Conservation (phyloP, 2,329 filamentous ascomycete genomes). For the Colletotrichum shisoi region DNA sequence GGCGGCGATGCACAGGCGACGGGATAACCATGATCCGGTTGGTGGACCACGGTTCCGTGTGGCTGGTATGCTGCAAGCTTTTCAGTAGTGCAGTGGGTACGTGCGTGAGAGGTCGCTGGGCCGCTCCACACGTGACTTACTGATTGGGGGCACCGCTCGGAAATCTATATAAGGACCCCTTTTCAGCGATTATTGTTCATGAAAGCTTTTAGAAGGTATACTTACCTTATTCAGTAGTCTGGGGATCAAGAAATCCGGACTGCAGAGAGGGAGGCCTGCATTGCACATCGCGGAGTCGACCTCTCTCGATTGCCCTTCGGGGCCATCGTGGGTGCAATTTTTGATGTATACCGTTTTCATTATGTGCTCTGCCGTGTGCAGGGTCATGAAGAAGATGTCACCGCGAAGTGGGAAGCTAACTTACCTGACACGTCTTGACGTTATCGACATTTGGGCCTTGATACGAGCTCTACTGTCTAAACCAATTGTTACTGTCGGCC, state of each 20-base stretch:
- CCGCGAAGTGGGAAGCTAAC: too few relatives aligned
- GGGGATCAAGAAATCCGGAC: slow-evolving; percentile 55
- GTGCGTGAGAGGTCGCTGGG: not conserved
- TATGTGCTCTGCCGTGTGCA: slow-evolving; percentile 22
- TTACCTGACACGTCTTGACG: too few relatives aligned
- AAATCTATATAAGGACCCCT: slow-evolving; percentile 15
- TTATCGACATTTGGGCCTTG: too few relatives aligned
- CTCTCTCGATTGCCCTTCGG: slow-evolving; percentile 38
- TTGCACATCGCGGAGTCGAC: slow-evolving; percentile 54
- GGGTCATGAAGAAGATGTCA: slow-evolving; percentile 30
- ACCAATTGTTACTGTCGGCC: too few relatives aligned
- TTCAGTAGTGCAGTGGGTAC: not conserved
- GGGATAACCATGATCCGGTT: slow-evolving; percentile 28
- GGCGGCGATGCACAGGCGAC: slow-evolving; percentile 30
- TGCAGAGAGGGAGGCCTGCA: slow-evolving; percentile 58
- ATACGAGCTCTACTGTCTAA: too few relatives aligned
- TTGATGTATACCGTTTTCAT: slow-evolving; percentile 38
- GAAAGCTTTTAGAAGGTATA: slow-evolving; percentile 49
- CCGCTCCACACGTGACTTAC: not conserved
- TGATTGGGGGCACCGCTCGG: slow-evolving; percentile 2
- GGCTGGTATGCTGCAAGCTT: not conserved
- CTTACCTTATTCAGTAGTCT: slow-evolving; percentile 58
- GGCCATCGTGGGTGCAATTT: slow-evolving; percentile 36
- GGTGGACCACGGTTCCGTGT: not conserved
- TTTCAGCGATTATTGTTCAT: not conserved